phyloP scores from a whole-genome alignment of 2,329 filamentous ascomycete genomes.

The Macrophomina tecta region DNA sequence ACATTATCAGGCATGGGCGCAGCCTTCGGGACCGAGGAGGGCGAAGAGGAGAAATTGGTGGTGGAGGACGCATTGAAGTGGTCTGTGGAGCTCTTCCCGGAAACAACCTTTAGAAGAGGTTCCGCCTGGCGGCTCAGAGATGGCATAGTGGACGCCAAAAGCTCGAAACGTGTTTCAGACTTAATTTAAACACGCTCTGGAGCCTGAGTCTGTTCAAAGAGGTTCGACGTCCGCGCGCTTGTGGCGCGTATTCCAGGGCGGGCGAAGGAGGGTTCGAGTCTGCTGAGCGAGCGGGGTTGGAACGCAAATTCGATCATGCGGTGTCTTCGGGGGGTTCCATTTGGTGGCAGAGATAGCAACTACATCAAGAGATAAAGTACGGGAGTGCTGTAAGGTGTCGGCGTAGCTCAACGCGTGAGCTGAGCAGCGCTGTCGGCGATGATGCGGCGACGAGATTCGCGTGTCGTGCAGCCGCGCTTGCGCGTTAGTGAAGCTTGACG shows the following conservation, averaged over 20 bases:
- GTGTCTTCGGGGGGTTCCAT: background rate
- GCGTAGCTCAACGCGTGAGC: background rate
- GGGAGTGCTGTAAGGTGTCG: background rate
- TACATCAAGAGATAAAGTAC: background rate
- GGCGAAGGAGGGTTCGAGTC: background rate
- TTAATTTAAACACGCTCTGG: too few relatives aligned
- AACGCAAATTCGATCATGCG: background rate
- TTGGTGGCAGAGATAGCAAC: background rate
- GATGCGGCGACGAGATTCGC: background rate
- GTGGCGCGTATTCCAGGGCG: background rate
- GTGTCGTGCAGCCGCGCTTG: background rate
- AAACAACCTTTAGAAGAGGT: background rate
- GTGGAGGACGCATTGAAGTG: background rate
- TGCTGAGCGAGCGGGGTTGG: background rate
- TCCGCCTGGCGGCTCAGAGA: background rate
- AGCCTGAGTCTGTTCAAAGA: background rate
- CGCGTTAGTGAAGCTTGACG: conserved; percentile 17
- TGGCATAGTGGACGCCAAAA: background rate
- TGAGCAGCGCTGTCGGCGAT: background rate
- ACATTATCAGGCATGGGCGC: background rate
- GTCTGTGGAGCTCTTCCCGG: background rate
- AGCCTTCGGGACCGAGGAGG: background rate
- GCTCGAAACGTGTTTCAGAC: background rate
- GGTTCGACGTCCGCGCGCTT: conserved; percentile 4
- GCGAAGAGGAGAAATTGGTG: background rate